Conservation (phyloP, 441 rosid genomes). For the Gossypium lobatum region DNA sequence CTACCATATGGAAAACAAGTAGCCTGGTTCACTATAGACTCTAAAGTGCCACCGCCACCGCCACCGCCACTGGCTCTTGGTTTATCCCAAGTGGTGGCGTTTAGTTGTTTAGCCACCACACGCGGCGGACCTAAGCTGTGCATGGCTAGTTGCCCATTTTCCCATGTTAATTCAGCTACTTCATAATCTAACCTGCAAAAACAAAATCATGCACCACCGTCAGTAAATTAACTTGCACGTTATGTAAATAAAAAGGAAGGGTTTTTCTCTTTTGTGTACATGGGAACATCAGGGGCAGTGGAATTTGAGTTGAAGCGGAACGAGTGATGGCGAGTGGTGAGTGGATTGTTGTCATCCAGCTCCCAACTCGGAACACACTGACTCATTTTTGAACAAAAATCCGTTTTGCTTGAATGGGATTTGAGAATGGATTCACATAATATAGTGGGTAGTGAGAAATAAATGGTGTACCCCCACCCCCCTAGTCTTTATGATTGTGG, state of each 20-base stretch:
- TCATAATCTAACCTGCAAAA: constrained; percentile 55
- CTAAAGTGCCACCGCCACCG: constrained; percentile 84
- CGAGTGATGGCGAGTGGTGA: constrained; percentile 20
- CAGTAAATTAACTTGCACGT: not conserved
- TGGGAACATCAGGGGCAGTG: constrained; percentile 34
- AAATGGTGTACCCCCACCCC: not conserved
- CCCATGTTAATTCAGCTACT: constrained; percentile 92
- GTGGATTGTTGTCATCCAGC: constrained; percentile 38
- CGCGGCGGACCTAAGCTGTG: constrained; percentile 73
- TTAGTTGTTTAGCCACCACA: constrained; percentile 21
- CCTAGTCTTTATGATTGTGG: not conserved
- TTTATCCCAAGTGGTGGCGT: constrained; percentile 40
- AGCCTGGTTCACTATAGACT: constrained; percentile 86
- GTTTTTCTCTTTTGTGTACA: constrained; percentile 23
- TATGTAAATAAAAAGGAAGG: not conserved
- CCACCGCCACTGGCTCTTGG: constrained; percentile 27
- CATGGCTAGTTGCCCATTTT: constrained; percentile 77
- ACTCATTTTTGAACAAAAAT: constrained; percentile 41
- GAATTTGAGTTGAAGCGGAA: constrained; percentile 35
- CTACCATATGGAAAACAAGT: constrained; percentile 31
- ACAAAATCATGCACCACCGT: not conserved
- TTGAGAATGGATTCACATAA: not conserved
- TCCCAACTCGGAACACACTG: constrained; percentile 88
- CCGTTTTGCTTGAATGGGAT: not conserved
- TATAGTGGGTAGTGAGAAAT: not conserved